A percentile compares a stretch with the other conserved stretches of the same genome.
Evolutionary conservation across 495 filamentous ascomycete species (phyloP).

Genomic region (Aspergillus incahuasiensis): DNA sequence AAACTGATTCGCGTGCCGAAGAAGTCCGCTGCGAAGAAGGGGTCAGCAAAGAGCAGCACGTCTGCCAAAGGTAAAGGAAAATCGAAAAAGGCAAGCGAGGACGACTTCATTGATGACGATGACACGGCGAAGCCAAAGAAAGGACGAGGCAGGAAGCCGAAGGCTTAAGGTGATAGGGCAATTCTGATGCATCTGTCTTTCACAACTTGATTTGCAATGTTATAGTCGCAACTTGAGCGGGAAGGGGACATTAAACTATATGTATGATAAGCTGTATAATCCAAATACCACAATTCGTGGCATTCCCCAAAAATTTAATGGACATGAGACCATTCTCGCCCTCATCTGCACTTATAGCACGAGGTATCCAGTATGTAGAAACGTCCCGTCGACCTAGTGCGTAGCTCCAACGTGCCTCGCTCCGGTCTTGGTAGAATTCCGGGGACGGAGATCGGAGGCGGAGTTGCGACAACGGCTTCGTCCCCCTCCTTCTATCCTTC

Average conservation of each 20-base stretch:
- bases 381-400: background rate
- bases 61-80: constrained; percentile 52
- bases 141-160: constrained; percentile 38
- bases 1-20: constrained; percentile 94
- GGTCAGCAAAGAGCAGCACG: constrained; percentile 21
- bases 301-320: too few species aligned
- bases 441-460: constrained; percentile 6
- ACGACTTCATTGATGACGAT: constrained; percentile 42
- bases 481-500: constrained; percentile 5
- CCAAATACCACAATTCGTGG: background rate
- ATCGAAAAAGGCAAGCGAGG: constrained; percentile 44
- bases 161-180: constrained; percentile 30
- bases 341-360: background rate
- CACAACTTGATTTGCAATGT: background rate
- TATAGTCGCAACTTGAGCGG: background rate
- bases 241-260: background rate
- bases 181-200: background rate
- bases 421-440: constrained; percentile 17
- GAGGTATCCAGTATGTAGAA: background rate
- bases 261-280: constrained; percentile 3
- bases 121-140: constrained; percentile 58
- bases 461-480: background rate
- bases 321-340: background rate
- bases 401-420: background rate
- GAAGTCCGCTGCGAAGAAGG: constrained; percentile 42